Evolutionary conservation across 129 eudicot species (phyloP).

Genomic region (Cynara cardunculus): DNA sequence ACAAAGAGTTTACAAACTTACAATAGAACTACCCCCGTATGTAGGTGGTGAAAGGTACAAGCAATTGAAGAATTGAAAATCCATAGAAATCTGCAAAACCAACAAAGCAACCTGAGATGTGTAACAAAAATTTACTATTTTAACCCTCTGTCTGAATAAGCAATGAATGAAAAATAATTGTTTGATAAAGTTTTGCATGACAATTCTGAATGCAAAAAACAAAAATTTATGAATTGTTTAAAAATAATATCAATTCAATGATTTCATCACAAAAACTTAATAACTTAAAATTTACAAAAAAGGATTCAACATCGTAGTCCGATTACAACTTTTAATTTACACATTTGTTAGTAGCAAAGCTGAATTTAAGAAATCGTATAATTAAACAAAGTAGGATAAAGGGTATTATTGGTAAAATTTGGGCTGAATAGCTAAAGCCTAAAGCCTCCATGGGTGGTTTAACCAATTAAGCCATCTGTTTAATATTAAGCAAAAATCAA

Average conservation of each 20-base stretch:
- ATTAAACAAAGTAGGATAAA: not conserved
- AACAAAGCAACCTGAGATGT: not conserved
- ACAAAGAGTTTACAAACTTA: slow-evolving; percentile 29
- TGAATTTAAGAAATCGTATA: not conserved
- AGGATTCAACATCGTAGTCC: not conserved
- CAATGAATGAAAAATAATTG: not conserved
- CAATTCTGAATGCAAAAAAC: not conserved
- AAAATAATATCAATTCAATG: not conserved
- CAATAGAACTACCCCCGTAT: slow-evolving; percentile 38
- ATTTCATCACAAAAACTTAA: not conserved
- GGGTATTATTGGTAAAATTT: not conserved
- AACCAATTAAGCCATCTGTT: not conserved
- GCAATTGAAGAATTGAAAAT: slow-evolving; percentile 74
- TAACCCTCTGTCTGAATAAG: not conserved
- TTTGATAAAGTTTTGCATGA: not conserved
- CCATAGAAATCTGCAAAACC: slow-evolving; percentile 74
- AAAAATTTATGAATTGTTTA: not conserved
- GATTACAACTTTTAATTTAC: not conserved
- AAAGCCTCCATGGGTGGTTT: not conserved
- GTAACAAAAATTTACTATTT: not conserved
- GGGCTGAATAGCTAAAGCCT: not conserved
- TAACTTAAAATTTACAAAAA: not conserved
- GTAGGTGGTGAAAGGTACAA: slow-evolving; percentile 65
- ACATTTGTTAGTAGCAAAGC: not conserved
- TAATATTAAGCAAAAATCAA: not conserved